Evolutionary conservation across 2,329 filamentous ascomycete genomes (phyloP), one percentile per base, ranked within the genome.

Genomic region (Colletotrichum aenigma): DNA sequence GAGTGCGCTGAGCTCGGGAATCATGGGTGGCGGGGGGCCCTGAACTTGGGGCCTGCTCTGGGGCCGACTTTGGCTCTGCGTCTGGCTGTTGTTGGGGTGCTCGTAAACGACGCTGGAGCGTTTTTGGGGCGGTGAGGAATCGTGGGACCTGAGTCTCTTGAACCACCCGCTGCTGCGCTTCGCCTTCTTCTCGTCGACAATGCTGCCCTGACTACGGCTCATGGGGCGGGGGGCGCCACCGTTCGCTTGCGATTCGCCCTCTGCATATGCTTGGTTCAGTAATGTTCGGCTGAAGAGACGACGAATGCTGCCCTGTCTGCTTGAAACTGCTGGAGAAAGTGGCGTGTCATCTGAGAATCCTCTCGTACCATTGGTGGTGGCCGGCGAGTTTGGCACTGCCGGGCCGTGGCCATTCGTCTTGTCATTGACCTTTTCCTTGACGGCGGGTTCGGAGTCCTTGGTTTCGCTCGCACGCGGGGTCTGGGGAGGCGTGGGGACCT

Each of bases 151-250:
- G 79, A 92, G 85, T 74, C 90, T 87, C 78, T 88, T 87, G 79
- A 92, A 92, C 90, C 90, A 92, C 52, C 90, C 89, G 79, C 90
- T 92, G 79, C 85, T 85, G 75, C 91, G 89, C 81, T 87, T 91
- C 76, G 87, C 83, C 81, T 89, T 91, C 79, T 87, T 89, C 36
- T 90, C 88, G 79, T 89, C 89, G 78, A 86, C 77, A 70, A 88
- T 81, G 79, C 88, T 89, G 76, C 82, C 85, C 71, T 86, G 86
- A 77, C 88, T 87, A 76, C 88, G 89, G 82, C 89, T 92, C 68
- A 84, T 84, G 6, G 90, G 90, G 56, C 90, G 86, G 69, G 75
- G 77, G 84, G 82, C 72, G 69, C 77, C 80, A 58, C 82, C 85
- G 79, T 83, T 83, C 78, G 83, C 83, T 81, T 85, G 84, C 79